These are phyloP conservation scores for Dothistroma septosporum DNA, from an alignment of 2,329 filamentous ascomycete species.

Conservation along the genomic window DNA sequence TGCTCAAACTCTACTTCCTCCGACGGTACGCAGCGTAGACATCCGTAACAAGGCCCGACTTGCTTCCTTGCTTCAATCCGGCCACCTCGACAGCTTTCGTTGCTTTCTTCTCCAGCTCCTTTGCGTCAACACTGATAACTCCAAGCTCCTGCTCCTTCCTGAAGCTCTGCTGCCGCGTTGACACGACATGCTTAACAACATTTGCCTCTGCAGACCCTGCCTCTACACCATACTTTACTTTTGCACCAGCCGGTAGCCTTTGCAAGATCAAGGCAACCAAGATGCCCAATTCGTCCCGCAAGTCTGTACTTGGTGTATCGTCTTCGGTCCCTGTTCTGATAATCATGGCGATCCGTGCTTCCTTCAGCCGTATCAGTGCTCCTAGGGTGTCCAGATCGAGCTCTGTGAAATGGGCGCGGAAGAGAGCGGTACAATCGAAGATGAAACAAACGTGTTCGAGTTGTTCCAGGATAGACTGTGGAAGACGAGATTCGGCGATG, in stretches of 20 bases:
- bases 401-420: slow-evolving; percentile 21
- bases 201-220: background rate
- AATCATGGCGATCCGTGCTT: background rate
- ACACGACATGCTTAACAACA: background rate
- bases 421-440: slow-evolving; percentile 24
- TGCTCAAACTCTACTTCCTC: background rate
- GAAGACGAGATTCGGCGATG: slow-evolving; percentile 23
- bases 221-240: background rate
- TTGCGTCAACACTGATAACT: background rate
- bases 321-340: background rate
- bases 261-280: background rate
- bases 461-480: slow-evolving; percentile 20
- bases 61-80: background rate
- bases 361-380: slow-evolving; percentile 8
- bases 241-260: background rate
- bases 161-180: background rate
- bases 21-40: background rate
- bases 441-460: slow-evolving; percentile 25
- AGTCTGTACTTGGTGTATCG: background rate
- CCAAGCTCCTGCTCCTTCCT: background rate
- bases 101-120: background rate
- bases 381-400: slow-evolving; percentile 22
- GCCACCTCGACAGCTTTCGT: background rate
- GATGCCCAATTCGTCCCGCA: background rate
- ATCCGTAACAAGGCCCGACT: background rate